phyloP scores from a whole-genome alignment of 1,284 basidiomycete genomes.

The Ganoderma sinense region DNA sequence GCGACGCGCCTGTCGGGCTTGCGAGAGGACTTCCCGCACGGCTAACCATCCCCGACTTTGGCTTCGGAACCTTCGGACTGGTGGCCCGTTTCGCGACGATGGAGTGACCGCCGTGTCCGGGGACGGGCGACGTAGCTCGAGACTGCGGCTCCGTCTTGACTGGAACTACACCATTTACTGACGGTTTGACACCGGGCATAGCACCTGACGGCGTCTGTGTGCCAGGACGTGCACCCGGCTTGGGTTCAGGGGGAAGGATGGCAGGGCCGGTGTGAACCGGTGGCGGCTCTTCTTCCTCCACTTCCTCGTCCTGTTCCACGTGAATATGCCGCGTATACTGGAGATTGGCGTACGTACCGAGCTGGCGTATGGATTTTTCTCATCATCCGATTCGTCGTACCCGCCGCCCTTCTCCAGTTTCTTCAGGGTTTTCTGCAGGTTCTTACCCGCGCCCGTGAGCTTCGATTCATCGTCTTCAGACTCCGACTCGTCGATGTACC shows the following conservation, averaged over 20 bases:
- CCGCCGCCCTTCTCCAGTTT: constrained; percentile 77
- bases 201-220: constrained; percentile 41
- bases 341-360: constrained; percentile 55
- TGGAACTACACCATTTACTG: constrained; percentile 41
- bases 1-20: constrained; percentile 34
- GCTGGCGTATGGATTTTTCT: constrained; percentile 82
- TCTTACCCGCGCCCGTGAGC: constrained; percentile 74
- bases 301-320: constrained; percentile 58
- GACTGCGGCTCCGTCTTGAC: constrained; percentile 33
- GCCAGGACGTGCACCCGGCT: constrained; percentile 40
- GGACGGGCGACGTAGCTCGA: constrained; percentile 65
- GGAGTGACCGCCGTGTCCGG: constrained; percentile 70
- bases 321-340: neutral
- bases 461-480: constrained; percentile 69
- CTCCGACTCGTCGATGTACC: constrained; percentile 73
- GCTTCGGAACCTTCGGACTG: constrained; percentile 73
- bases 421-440: constrained; percentile 80
- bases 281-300: constrained; percentile 69
- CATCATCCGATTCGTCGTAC: constrained; percentile 87
- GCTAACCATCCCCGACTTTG: constrained; percentile 54
- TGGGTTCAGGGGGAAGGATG: constrained; percentile 57
- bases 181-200: constrained; percentile 34
- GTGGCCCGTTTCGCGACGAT: constrained; percentile 85
- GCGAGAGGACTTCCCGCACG: constrained; percentile 65
- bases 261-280: constrained; percentile 61